phyloP scores from a whole-genome alignment of 2,329 filamentous ascomycete genomes.

The Chrysoporthe puriensis region DNA sequence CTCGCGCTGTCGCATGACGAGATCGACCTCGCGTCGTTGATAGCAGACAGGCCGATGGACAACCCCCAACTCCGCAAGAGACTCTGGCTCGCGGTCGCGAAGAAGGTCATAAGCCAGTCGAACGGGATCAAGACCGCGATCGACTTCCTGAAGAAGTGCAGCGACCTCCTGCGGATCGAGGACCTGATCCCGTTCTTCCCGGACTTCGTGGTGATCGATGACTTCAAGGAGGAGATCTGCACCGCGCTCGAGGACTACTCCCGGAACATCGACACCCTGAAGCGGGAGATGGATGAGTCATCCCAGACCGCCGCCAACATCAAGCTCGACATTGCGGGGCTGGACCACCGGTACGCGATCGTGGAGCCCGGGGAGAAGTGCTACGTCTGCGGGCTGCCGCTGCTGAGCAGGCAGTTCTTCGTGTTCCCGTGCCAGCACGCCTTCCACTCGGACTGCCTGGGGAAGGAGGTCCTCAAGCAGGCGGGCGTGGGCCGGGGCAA shows the following conservation, averaged over 20 bases:
- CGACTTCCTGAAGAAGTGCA: conserved; percentile 85
- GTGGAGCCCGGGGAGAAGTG: conserved; percentile 96
- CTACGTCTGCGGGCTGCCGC: conserved; percentile 81
- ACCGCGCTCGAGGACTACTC: conserved; percentile 90
- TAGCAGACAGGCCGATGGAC: conserved; percentile 83
- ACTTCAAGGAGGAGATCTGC: conserved; percentile 99
- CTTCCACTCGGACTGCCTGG: conserved; percentile 94
- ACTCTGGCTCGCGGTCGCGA: conserved; percentile 92
- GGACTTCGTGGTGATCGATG: conserved; percentile 97
- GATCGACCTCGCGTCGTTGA: conserved; percentile 84
- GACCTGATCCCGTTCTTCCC: conserved; percentile 98
- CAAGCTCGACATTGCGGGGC: conserved; percentile 80
- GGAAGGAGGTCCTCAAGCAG: conserved; percentile 81
- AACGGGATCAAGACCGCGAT: conserved; percentile 92
- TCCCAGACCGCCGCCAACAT: conserved; percentile 89
- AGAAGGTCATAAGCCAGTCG: conserved; percentile 86
- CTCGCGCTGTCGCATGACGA: conserved; percentile 88
- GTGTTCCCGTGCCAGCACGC: conserved; percentile 98
- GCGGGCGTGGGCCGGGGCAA: conserved; percentile 75
- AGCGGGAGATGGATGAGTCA: conserved; percentile 94
- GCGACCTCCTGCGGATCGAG: conserved; percentile 87
- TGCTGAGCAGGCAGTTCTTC: conserved; percentile 92
- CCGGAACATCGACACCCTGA: conserved; percentile 84
- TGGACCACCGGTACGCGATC: conserved; percentile 91
- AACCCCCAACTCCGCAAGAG: conserved; percentile 85